Evolutionary conservation across 352 stramenopile genomes (phyloP).

Genomic region (Pythium aquatile): DNA sequence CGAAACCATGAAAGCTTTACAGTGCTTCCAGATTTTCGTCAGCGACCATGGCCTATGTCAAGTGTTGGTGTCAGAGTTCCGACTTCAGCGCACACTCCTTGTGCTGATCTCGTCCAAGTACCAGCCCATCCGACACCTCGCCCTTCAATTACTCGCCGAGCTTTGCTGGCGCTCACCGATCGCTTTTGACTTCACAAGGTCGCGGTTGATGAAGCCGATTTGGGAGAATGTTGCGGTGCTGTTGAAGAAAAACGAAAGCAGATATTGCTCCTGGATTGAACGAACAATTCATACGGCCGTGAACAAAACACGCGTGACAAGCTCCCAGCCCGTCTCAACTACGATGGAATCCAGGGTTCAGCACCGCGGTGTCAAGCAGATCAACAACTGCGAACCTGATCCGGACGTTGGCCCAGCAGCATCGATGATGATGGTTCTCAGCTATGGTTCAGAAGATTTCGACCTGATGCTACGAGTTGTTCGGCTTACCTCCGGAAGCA

Average conservation of each 20-base stretch:
- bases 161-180: constrained; percentile 18
- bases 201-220: constrained; percentile 17
- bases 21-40: constrained; percentile 10
- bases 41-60: neutral
- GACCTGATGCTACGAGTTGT: constrained; percentile 9
- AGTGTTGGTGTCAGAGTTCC: constrained; percentile 15
- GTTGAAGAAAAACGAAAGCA: neutral
- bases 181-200: constrained; percentile 17
- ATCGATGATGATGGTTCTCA: constrained; percentile 17
- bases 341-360: neutral
- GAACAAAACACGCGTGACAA: neutral
- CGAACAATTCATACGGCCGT: constrained; percentile 5
- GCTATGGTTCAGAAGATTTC: constrained; percentile 9
- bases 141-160: constrained; percentile 16
- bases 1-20: neutral
- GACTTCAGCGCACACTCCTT: constrained; percentile 18
- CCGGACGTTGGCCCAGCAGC: constrained; percentile 7
- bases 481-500: neutral
- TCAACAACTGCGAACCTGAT: neutral
- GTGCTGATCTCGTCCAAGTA: constrained; percentile 14
- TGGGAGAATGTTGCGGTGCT: constrained; percentile 21
- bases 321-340: neutral
- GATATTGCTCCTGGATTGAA: constrained; percentile 23
- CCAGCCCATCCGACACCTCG: constrained; percentile 9
- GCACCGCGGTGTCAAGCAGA: neutral